These are phyloP conservation scores for Hypomontagnella monticulosa DNA, from an alignment of 495 filamentous ascomycete genomes.

Conservation along the genomic window DNA sequence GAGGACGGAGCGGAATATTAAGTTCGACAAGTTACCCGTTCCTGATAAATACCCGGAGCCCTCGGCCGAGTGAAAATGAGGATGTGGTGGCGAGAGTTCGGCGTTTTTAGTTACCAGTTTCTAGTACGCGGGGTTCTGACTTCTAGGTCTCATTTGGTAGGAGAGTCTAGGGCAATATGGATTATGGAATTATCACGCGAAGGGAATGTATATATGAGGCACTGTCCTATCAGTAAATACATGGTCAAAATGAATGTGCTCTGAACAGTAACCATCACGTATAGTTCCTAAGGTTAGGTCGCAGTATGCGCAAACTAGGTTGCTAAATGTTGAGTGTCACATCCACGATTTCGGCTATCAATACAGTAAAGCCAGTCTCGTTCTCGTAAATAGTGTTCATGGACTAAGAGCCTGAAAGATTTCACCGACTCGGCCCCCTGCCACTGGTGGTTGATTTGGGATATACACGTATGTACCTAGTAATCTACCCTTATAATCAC, in stretches of 20 bases:
- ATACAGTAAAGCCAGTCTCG: too few relatives aligned
- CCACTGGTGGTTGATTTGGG: too few relatives aligned
- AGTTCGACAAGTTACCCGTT: slow-evolving; percentile 25
- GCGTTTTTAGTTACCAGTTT: slow-evolving; percentile 52
- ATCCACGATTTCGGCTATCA: too few relatives aligned
- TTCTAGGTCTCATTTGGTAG: slow-evolving; percentile 52
- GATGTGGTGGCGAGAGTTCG: slow-evolving; percentile 34
- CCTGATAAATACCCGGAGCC: slow-evolving; percentile 18
- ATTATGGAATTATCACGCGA: slow-evolving; percentile 28
- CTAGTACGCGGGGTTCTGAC: slow-evolving; percentile 25
- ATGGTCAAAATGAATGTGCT: too few relatives aligned
- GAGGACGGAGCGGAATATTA: slow-evolving; percentile 13
- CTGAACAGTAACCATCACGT: too few relatives aligned
- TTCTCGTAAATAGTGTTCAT: too few relatives aligned
- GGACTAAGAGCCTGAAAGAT: too few relatives aligned
- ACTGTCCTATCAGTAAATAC: neutral
- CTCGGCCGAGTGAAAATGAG: neutral
- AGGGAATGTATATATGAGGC: slow-evolving; percentile 3
- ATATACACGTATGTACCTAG: too few relatives aligned
- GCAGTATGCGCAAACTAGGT: too few relatives aligned
- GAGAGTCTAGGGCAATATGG: slow-evolving; percentile 50
- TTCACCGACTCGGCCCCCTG: too few relatives aligned
- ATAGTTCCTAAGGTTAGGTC: too few relatives aligned
- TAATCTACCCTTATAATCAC: neutral
- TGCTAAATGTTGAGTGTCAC: too few relatives aligned